Evolutionary conservation across 768 basidiomycete species (phyloP), one percentile per base, ranked within the genome.

Genomic region (Tricholoma saponaceum): DNA sequence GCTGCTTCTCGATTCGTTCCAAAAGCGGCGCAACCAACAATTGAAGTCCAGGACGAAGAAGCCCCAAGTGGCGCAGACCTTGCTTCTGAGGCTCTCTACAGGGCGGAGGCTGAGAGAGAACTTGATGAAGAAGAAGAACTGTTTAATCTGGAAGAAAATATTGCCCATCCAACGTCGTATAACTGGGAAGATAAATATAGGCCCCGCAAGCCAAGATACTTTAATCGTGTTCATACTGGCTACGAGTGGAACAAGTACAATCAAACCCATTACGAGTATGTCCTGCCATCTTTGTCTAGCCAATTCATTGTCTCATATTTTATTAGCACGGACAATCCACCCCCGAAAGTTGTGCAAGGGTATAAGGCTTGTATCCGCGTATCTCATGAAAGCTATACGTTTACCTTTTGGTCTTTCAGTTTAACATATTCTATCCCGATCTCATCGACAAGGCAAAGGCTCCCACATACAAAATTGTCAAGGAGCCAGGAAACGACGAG

Each of bases 211-310:
- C 97, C 97, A 46, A 81, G 95, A 60, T 99, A 98, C 78, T 98
- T 98, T 78, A 99, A 99, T 69, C 87, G 97, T 57, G 97, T 98
- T 23, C 95, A 98, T 67, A 99, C 97, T 28, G 97, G 97, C 25
- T 99, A 96, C 69, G 97, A 99, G 70, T 99, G 97, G 97, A 98
- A 96, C 79, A 98, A 98, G 78, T 99, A 98, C 73, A 98, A 98
- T 71, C 96, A 98, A 71, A 98, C 97, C 3, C 97, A 98, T 75
- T 99, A 98, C 72, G 97, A 98, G 93, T 96, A 76, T 62, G 91
- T 81, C 20, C 56, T 49, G 28, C 56, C 49, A 26, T 13, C 20
- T 46, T 57, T 10, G 18, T 12, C 46, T 51, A 39, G 58, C 5
- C 52, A 52, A 33, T 46, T 39, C 65, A 22, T 54, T 58, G 44